Conservation (phyloP, 768 basidiomycete genomes). For the Tubosaeta sp. region DNA sequence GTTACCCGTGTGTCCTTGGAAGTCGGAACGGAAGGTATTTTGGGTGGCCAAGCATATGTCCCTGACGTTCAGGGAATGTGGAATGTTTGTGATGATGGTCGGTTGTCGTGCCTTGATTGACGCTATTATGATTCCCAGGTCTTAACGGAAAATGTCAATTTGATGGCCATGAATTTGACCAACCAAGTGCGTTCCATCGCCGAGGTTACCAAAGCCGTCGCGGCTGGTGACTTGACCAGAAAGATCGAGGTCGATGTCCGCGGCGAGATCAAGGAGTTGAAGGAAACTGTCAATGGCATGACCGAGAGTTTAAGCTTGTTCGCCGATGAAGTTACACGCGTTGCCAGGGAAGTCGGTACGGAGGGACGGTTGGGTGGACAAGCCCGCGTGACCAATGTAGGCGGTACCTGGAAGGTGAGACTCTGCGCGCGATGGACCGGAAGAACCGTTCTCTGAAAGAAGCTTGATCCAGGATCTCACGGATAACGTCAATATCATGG, state of each 20-base stretch:
- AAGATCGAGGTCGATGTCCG: conserved; percentile 90
- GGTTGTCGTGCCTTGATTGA: conserved; percentile 13
- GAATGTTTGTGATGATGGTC: conserved; percentile 52
- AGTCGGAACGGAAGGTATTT: conserved; percentile 88
- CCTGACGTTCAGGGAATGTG: conserved; percentile 94
- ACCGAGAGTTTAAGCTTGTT: conserved; percentile 82
- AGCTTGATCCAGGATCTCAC: conserved; percentile 62
- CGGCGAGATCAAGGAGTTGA: conserved; percentile 87
- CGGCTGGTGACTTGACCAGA: conserved; percentile 87
- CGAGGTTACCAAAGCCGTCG: conserved; percentile 93
- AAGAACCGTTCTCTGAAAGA: not conserved
- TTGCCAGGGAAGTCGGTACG: conserved; percentile 95
- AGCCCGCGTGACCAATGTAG: conserved; percentile 88
- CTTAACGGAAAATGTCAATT: conserved; percentile 77
- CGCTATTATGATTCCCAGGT: conserved; percentile 29
- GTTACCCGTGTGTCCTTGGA: conserved; percentile 92
- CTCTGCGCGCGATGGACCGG: not conserved
- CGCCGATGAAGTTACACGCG: conserved; percentile 79
- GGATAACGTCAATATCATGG: conserved; percentile 96
- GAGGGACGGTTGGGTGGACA: conserved; percentile 95
- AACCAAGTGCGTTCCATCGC: conserved; percentile 89
- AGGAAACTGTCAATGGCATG: conserved; percentile 95
- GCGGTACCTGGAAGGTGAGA: conserved; percentile 89
- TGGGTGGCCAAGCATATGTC: conserved; percentile 90
- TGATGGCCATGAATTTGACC: conserved; percentile 88